These are phyloP conservation scores for Ustilago tritici DNA, from an alignment of 1,284 basidiomycete genomes.

Conservation along the genomic window DNA sequence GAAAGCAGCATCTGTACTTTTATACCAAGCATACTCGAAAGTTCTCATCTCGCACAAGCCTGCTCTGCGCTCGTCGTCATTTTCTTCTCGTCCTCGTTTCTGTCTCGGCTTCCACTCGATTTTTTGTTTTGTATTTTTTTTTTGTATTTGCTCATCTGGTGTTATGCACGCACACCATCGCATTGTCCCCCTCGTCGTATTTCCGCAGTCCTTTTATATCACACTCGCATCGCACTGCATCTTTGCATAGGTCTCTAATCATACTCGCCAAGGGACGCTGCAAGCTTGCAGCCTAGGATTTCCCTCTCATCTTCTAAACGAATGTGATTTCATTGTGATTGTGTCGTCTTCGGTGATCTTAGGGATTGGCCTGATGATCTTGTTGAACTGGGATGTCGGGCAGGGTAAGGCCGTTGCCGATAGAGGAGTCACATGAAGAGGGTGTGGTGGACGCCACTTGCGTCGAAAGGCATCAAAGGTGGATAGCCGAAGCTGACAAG, in stretches of 20 bases:
- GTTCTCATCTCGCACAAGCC: constrained; percentile 10
- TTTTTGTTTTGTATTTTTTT: background rate
- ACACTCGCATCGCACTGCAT: constrained; percentile 32
- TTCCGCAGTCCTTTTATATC: constrained; percentile 2
- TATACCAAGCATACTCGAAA: constrained; percentile 40
- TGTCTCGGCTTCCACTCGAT: constrained; percentile 11
- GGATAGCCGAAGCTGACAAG: background rate
- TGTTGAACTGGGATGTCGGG: background rate
- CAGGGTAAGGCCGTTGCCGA: background rate
- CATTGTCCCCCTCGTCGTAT: background rate
- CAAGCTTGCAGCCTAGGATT: constrained; percentile 36
- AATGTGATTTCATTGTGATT: background rate
- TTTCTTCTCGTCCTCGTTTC: constrained; percentile 2
- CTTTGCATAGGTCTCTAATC: constrained; percentile 41
- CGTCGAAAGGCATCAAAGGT: background rate
- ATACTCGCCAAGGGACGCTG: constrained; percentile 46
- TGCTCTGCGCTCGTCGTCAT: constrained; percentile 20
- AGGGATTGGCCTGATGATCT: background rate
- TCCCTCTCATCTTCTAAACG: background rate
- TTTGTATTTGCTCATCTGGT: constrained; percentile 2
- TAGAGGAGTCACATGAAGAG: background rate
- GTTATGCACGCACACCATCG: constrained; percentile 29
- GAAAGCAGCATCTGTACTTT: constrained; percentile 34
- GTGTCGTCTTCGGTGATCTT: background rate
- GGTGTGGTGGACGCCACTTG: background rate